These are phyloP conservation scores for Lactarius indigo DNA, from an alignment of 768 basidiomycete genomes.

Conservation along the genomic window DNA sequence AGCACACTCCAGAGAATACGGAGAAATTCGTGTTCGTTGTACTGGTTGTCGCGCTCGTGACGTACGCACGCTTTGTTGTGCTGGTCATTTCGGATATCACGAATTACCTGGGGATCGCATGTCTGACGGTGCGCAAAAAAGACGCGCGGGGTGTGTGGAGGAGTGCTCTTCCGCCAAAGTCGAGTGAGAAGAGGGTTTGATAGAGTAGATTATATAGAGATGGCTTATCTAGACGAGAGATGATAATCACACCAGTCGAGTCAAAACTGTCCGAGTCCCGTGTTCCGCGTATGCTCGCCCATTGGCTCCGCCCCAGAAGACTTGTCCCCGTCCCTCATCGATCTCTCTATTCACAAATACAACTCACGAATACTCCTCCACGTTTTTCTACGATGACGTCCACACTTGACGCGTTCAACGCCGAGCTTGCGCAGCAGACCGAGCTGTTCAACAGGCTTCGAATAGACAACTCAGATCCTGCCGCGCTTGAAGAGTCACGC, in stretches of 20 bases:
- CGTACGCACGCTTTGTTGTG: conserved; percentile 74
- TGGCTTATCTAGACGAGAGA: not conserved
- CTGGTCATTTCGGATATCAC: conserved; percentile 88
- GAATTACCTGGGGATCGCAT: conserved; percentile 88
- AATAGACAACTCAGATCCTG: conserved; percentile 48
- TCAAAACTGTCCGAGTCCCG: not conserved
- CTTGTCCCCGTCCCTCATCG: conserved; percentile 12
- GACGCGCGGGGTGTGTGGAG: conserved; percentile 65
- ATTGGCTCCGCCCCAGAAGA: conserved; percentile 9
- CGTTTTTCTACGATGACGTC: conserved; percentile 38
- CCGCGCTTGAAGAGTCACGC: conserved; percentile 55
- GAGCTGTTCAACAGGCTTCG: conserved; percentile 60
- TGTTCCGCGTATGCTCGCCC: conserved; percentile 11
- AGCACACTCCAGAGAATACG: conserved; percentile 57
- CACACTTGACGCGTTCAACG: conserved; percentile 41
- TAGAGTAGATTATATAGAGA: not conserved
- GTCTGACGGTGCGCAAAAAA: conserved; percentile 88
- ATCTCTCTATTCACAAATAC: conserved; percentile 7
- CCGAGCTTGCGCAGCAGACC: conserved; percentile 55
- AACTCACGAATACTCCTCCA: not conserved
- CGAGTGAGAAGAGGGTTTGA: conserved; percentile 19
- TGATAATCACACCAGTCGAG: not conserved
- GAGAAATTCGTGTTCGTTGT: conserved; percentile 72
- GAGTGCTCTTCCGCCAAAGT: conserved; percentile 29
- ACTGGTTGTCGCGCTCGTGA: conserved; percentile 60